phyloP scores from a whole-genome alignment of 192 early-diverging fungal genomes.

The Gaertneriomyces semiglobifer region DNA sequence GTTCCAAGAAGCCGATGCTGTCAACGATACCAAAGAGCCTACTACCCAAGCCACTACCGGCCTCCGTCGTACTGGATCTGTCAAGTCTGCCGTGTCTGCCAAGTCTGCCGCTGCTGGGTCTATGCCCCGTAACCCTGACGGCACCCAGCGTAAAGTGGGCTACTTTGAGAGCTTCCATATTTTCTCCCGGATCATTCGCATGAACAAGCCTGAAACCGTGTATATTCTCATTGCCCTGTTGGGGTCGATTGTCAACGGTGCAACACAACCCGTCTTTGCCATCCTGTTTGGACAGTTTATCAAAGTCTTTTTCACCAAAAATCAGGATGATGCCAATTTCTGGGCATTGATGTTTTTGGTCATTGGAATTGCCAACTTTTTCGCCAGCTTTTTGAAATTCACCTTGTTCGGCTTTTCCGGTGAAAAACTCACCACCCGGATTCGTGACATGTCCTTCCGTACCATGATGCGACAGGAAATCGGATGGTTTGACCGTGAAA shows the following conservation, averaged over 20 bases:
- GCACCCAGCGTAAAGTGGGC: background rate
- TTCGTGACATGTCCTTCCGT: conserved; percentile 62
- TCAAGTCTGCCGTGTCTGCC: conserved; percentile 13
- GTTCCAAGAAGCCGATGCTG: background rate
- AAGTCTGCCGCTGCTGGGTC: background rate
- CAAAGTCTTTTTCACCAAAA: conserved; percentile 21
- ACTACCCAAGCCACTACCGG: conserved; percentile 10
- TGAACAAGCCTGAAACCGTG: conserved; percentile 40
- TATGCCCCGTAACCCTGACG: background rate
- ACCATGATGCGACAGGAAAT: conserved; percentile 84
- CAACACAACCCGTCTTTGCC: conserved; percentile 76
- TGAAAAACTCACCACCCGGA: conserved; percentile 65
- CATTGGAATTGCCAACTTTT: conserved; percentile 59
- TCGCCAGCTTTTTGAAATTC: conserved; percentile 51
- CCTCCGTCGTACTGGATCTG: conserved; percentile 13
- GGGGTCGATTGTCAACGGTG: conserved; percentile 65
- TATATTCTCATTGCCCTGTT: conserved; percentile 56
- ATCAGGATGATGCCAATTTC: conserved; percentile 40
- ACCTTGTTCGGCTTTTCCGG: conserved; percentile 62
- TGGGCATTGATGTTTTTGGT: conserved; percentile 60
- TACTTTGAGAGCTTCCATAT: conserved; percentile 9
- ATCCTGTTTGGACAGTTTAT: conserved; percentile 47
- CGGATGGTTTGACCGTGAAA: conserved; percentile 72
- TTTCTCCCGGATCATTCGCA: conserved; percentile 33
- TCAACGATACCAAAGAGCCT: background rate